Conservation (phyloP, 2,329 filamentous ascomycete genomes). For the Colletotrichum gloeosporioides region DNA sequence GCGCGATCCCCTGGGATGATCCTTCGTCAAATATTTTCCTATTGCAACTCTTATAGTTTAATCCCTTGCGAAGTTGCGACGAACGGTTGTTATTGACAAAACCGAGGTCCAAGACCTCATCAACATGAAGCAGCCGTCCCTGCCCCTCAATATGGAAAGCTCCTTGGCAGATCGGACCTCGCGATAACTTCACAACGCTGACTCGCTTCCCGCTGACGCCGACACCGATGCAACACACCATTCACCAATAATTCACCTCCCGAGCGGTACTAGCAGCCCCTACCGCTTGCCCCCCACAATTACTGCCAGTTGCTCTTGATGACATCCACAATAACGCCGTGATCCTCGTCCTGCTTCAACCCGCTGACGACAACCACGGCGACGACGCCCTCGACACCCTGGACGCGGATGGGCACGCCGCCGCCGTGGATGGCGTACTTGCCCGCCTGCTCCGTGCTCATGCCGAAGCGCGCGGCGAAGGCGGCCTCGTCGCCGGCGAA, state of each 20-base stretch:
- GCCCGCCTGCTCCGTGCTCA: constrained; percentile 60
- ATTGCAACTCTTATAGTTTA: not conserved
- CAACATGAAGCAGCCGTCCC: not conserved
- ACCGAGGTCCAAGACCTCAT: not conserved
- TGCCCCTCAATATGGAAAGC: not conserved
- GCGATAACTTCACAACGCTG: not conserved
- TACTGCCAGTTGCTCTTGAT: constrained; percentile 57
- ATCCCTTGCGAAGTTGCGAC: not conserved
- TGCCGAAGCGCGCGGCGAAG: constrained; percentile 70
- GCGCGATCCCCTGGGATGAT: not conserved
- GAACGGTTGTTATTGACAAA: not conserved
- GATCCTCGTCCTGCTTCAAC: constrained; percentile 78
- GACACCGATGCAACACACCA: not conserved
- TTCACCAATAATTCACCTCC: not conserved
- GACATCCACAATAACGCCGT: constrained; percentile 75
- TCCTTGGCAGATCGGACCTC: not conserved
- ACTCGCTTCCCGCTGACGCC: not conserved
- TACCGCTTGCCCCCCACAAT: not conserved
- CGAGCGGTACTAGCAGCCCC: not conserved
- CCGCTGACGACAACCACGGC: constrained; percentile 79
- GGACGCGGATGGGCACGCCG: constrained; percentile 74
- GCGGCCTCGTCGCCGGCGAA: constrained; percentile 65
- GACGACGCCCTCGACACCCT: constrained; percentile 76
- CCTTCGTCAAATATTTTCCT: not conserved
- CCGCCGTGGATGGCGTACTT: constrained; percentile 82